A percentile compares a stretch with the other conserved stretches of the same genome.
phyloP scores from a whole-genome alignment of 768 basidiomycete species.

The Mycena metata region DNA sequence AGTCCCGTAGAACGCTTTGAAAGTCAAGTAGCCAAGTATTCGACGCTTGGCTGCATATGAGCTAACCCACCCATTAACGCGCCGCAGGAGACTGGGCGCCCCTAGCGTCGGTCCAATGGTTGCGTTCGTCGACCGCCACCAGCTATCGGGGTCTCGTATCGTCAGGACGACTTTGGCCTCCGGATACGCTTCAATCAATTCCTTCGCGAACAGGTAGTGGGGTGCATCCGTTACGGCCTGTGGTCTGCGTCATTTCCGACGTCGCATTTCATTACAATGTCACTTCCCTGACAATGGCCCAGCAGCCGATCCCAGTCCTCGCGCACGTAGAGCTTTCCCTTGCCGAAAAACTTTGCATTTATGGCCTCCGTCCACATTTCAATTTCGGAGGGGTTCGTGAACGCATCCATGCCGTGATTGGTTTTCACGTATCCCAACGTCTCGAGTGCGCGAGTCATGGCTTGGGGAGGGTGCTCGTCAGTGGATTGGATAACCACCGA shows the following conservation, averaged over 20 bases:
- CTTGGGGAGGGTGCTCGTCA: not conserved
- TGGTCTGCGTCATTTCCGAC: too few relatives aligned
- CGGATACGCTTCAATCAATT: not conserved
- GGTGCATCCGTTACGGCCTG: constrained; percentile 4
- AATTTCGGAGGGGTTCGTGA: not conserved
- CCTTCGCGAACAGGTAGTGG: not conserved
- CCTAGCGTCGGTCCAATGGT: not conserved
- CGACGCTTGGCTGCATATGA: not conserved
- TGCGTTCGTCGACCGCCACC: not conserved
- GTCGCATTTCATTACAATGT: too few relatives aligned
- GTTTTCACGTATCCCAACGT: not conserved
- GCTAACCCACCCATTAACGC: not conserved
- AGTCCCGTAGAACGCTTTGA: not conserved
- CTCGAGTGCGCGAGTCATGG: not conserved
- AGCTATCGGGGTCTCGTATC: not conserved
- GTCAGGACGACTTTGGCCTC: not conserved
- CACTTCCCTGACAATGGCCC: not conserved
- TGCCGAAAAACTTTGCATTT: constrained; percentile 1
- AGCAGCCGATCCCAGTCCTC: constrained; percentile 3
- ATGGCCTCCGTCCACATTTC: constrained; percentile 2
- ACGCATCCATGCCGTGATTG: not conserved
- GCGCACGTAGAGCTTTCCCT: not conserved
- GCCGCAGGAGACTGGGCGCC: not conserved
- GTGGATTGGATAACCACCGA: too few relatives aligned
- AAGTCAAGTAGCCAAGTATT: not conserved